These are phyloP conservation scores for Clitoria ternatea DNA, from an alignment of 306 rosid species.

Conservation along the genomic window DNA sequence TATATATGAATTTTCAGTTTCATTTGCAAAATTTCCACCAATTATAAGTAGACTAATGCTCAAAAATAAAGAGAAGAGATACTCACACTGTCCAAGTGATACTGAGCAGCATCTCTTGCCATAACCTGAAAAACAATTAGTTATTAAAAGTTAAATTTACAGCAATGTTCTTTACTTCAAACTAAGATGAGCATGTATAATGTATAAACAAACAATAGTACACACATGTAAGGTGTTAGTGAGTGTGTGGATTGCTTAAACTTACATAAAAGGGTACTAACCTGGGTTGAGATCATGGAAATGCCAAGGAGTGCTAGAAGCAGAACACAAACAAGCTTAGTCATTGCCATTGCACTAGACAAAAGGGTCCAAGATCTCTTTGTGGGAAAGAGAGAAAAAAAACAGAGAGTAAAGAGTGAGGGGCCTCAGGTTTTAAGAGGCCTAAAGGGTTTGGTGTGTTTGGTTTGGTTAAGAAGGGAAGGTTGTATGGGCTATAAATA, in stretches of 20 bases:
- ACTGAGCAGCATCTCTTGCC: constrained; percentile 42
- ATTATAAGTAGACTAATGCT: not conserved
- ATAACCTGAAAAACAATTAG: constrained; percentile 27
- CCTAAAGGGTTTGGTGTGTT: constrained; percentile 3
- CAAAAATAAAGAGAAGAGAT: not conserved
- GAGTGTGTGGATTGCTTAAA: not conserved
- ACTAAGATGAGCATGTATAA: not conserved
- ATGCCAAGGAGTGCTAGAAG: constrained; percentile 46
- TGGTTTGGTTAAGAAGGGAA: constrained; percentile 28
- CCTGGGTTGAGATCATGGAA: constrained; percentile 47
- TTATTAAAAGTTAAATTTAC: not conserved
- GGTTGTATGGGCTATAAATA: constrained; percentile 36
- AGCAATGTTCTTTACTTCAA: not conserved
- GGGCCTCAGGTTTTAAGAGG: not conserved
- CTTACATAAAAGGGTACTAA: constrained; percentile 7
- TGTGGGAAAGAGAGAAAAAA: not conserved
- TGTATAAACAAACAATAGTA: not conserved
- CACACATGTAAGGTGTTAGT: not conserved
- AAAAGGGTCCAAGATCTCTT: not conserved
- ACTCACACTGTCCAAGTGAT: constrained; percentile 35
- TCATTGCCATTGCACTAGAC: constrained; percentile 15
- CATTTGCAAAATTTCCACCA: not conserved
- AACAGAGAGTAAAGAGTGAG: not conserved
- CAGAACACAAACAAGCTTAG: constrained; percentile 41
- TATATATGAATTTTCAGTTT: not conserved